phyloP scores from a whole-genome alignment of 768 basidiomycete genomes.

The Tremella fuciformis region DNA sequence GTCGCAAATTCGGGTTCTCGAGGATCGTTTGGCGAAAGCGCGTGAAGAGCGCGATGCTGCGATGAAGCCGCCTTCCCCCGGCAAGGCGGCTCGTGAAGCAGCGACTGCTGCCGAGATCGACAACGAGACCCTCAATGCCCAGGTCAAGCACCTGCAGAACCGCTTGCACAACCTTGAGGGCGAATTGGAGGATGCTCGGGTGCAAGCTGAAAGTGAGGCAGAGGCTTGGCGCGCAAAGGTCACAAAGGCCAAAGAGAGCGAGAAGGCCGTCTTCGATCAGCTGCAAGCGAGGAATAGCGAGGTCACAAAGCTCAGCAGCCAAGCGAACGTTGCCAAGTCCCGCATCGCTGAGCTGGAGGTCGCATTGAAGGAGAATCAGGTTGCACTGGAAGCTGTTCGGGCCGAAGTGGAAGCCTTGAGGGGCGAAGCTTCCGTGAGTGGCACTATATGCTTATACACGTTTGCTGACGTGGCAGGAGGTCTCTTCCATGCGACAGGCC shows the following conservation, averaged over 20 bases:
- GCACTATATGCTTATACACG: not conserved
- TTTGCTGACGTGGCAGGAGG: conserved; percentile 57
- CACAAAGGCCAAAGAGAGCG: conserved; percentile 50
- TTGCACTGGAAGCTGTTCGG: conserved; percentile 81
- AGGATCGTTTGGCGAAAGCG: conserved; percentile 38
- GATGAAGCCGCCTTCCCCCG: conserved; percentile 12
- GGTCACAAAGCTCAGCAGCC: conserved; percentile 62
- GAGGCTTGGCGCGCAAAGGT: conserved; percentile 39
- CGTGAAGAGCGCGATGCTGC: conserved; percentile 18
- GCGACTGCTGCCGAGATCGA: conserved; percentile 84
- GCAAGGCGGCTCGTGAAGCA: conserved; percentile 43
- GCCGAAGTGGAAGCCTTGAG: conserved; percentile 82
- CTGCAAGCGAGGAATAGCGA: conserved; percentile 75
- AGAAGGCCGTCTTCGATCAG: conserved; percentile 64
- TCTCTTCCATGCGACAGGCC: conserved; percentile 59
- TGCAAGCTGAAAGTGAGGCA: conserved; percentile 66
- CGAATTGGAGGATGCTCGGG: conserved; percentile 67
- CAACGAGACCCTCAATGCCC: conserved; percentile 85
- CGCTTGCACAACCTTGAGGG: conserved; percentile 77
- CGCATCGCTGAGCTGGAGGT: conserved; percentile 83
- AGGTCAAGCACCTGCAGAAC: conserved; percentile 80
- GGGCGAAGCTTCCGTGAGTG: conserved; percentile 69
- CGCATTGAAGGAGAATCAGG: conserved; percentile 79
- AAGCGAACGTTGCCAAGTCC: conserved; percentile 65
- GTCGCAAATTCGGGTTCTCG: conserved; percentile 34